A percentile compares a stretch with the other conserved stretches of the same genome.
phyloP scores from a whole-genome alignment of 1,284 basidiomycete species.

The Pseudozyma pruni region DNA sequence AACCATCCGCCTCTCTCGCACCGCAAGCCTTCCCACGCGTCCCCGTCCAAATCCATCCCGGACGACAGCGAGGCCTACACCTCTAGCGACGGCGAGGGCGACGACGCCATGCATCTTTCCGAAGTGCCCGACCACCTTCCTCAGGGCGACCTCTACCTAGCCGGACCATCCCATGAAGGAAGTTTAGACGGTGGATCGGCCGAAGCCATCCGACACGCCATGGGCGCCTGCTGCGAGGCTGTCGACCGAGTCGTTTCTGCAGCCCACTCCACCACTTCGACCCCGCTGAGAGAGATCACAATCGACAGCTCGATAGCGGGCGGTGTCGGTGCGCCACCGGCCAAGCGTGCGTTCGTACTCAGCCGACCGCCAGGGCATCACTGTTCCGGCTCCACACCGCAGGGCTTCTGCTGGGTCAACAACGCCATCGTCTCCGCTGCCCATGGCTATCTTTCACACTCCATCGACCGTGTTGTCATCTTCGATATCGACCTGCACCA shows the following conservation, averaged over 20 bases:
- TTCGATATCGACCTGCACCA: constrained; percentile 96
- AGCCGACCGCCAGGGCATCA: constrained; percentile 67
- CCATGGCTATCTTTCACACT: constrained; percentile 87
- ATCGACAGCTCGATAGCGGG: neutral
- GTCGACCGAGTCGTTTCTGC: constrained; percentile 60
- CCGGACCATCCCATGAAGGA: constrained; percentile 41
- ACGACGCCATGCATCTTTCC: constrained; percentile 51
- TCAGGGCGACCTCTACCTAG: constrained; percentile 64
- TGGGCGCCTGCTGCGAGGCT: constrained; percentile 61
- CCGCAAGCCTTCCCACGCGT: constrained; percentile 6
- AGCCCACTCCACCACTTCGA: constrained; percentile 4
- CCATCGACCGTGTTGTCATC: constrained; percentile 82
- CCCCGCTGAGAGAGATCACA: constrained; percentile 16
- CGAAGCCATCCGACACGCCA: constrained; percentile 60
- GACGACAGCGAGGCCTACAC: constrained; percentile 43
- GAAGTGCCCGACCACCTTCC: constrained; percentile 60
- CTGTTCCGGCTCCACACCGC: constrained; percentile 71
- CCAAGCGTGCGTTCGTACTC: constrained; percentile 64
- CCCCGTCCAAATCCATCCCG: constrained; percentile 8
- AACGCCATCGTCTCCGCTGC: constrained; percentile 90
- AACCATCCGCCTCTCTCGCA: constrained; percentile 30
- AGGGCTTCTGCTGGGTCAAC: constrained; percentile 89
- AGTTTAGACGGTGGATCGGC: constrained; percentile 55
- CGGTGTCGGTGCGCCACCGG: constrained; percentile 15
- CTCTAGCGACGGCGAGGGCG: constrained; percentile 58